Percentiles rank a stretch among this genome's conserved stretches.
phyloP scores from a whole-genome alignment of 176 grass and related monocot genomes.

The Ensete glaucum region DNA sequence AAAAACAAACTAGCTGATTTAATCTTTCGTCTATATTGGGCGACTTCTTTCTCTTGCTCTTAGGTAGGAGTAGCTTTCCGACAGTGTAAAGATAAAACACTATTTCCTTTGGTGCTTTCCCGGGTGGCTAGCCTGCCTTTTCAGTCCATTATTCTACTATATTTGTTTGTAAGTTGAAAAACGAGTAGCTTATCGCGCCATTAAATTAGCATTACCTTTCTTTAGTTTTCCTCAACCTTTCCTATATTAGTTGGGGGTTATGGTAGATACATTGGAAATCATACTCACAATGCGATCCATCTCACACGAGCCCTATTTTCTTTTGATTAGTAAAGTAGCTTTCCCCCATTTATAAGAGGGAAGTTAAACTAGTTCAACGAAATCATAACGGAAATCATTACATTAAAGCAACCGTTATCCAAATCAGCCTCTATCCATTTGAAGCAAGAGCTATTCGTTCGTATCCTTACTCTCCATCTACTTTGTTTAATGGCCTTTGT shows the following conservation, averaged over 20 bases:
- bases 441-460: too few relatives aligned
- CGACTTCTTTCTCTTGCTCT: too few relatives aligned
- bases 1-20: too few relatives aligned
- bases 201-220: background rate
- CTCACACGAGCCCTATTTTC: background rate
- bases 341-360: background rate
- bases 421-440: too few relatives aligned
- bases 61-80: too few relatives aligned
- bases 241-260: background rate
- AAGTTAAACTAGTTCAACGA: background rate
- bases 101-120: too few relatives aligned
- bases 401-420: too few relatives aligned
- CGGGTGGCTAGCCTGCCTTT: too few relatives aligned
- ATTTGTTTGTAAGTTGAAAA: background rate
- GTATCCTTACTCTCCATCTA: too few relatives aligned
- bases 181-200: background rate
- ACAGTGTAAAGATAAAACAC: too few relatives aligned
- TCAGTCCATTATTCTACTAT: background rate
- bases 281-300: background rate
- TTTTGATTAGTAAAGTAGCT: background rate
- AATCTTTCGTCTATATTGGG: too few relatives aligned
- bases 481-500: too few relatives aligned
- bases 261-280: background rate
- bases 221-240: background rate
- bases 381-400: background rate